Base-by-base conservation (phyloP, 1,139 yeast species). In the Ashbya aceris region DNA sequence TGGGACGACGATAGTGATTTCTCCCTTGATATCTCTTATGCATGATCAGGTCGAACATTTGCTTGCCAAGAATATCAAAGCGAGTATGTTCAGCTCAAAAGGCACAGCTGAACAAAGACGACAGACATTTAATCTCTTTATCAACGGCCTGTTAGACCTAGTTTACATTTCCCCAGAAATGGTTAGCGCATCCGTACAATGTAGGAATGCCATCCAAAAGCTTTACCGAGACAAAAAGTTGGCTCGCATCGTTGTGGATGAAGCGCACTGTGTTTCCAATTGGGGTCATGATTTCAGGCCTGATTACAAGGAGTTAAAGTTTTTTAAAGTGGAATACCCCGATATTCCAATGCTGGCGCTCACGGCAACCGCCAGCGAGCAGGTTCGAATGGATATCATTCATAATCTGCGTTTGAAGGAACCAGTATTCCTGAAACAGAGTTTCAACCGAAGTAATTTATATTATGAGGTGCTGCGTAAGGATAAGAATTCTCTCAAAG, bases 241-340 rank as follows among this genome's bases (percentile, higher is more conserved):
- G 33, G 95, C 96, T 0, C 69, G 97, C 42, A 75, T 93, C 29
- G 96, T 93, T 8, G 87, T 93, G 38, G 99, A 93, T 65, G 99
- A 93, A 59, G 98, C 98, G 0, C 99, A 93, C 65, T 93, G 99
- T 71, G 94, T 93, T 44, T 85, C 96, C 46, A 83, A 95, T 8
- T 93, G 99, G 99, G 99, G 99, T 12, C 98, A 93, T 62, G 98
- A 93, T 64, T 93, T 93, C 61, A 71, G 99, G 45, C 97, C 97
- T 0, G 97, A 91, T 61, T 93, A 93, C 64, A 85, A 87, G 55
- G 83, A 80, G 27, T 69, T 93, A 61, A 79, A 79, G 32, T 72
- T 73, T 49, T 83, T 93, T 61, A 85, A 87, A 55, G 63, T 67
- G 30, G 73, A 76, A 45, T 91, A 75, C 57, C 94, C 95, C 0